Evolutionary conservation across 2,329 filamentous ascomycete genomes (phyloP).

Genomic region (Aschersonia sp.): DNA sequence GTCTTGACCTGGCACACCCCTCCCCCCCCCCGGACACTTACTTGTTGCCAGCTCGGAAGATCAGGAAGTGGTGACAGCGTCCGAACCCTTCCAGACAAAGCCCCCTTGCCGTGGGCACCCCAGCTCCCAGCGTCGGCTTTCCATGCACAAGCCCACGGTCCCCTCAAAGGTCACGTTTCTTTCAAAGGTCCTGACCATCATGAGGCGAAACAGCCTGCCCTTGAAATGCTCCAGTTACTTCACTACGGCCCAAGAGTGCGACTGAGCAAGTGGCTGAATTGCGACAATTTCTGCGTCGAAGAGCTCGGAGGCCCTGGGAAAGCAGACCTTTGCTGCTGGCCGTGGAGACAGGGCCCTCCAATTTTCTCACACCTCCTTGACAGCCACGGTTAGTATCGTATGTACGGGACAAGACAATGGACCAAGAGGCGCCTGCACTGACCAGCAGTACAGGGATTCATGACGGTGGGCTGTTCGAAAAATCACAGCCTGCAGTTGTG

Average conservation of each 20-base stretch:
- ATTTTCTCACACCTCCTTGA: neutral
- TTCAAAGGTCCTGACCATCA: neutral
- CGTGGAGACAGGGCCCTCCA: neutral
- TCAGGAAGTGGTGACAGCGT: neutral
- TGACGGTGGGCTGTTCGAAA: neutral
- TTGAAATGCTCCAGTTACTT: neutral
- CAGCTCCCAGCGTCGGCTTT: neutral
- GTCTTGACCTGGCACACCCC: neutral
- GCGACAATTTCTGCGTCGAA: neutral
- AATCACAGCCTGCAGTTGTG: neutral
- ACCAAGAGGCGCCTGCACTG: neutral
- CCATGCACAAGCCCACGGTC: neutral
- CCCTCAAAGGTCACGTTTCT: neutral
- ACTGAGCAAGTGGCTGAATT: no score
- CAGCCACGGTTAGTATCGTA: neutral
- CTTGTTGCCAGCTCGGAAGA: neutral
- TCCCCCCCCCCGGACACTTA: neutral
- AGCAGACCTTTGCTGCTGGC: neutral
- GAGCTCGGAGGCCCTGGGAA: neutral
- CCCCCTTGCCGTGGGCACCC: neutral
- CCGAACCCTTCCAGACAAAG: neutral
- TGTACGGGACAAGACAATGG: neutral
- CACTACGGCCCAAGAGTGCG: no score
- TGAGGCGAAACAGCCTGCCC: neutral
- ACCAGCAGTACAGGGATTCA: neutral